Evolutionary conservation across 257 asterid species (phyloP), one percentile per base, ranked within the genome.

Genomic region (Paraleonurus japonicus): DNA sequence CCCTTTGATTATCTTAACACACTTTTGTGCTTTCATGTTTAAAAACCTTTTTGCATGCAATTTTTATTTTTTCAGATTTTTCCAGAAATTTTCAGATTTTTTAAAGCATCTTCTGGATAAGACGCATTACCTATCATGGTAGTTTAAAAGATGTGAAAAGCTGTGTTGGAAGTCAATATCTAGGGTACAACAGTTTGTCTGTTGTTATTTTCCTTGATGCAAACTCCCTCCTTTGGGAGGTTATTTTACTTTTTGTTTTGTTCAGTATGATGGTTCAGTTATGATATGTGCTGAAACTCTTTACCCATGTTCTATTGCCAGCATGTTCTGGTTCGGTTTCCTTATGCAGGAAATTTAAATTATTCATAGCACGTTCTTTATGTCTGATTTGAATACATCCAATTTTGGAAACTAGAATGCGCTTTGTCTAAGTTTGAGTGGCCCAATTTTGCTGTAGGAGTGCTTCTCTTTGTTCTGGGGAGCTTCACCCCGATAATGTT

Each of bases 401-500:
- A 54, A 43, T 41, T 73, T 62, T 17, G 53, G 17, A 58, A 43
- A 47, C 58, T 70, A 70, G 45, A 53, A 37, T 65, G 35, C 67
- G 47, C 50, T 37, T 47, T 57, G 43, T 15, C 27, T 78, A 71
- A 59, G 70, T 76, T 64, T 67, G 66, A 67, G 66, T 70, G 67
- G 65, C 62, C 75, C 69, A 72, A 60, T 69, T 64, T 70, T 81
- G n/a, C 58, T 73, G 80, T 83, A 94, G 99, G 99, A 88, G 96
- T 73, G 77, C 88, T 78, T 82, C 89, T 75, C 80, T 94, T 39
- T 92, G 98, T 82, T 79, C 75, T 64, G 96, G 95, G 67, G 78
- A 87, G 80, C 86, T 85, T 75, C 96, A 91, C 79, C 99, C 99
- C 16, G 99, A 92, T 76, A 77, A 76, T 67, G 77, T 91, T 67